Percentiles rank a stretch among this genome's conserved stretches.
phyloP scores from a whole-genome alignment of 75 land plant species.

The Sequoiadendron giganteum region DNA sequence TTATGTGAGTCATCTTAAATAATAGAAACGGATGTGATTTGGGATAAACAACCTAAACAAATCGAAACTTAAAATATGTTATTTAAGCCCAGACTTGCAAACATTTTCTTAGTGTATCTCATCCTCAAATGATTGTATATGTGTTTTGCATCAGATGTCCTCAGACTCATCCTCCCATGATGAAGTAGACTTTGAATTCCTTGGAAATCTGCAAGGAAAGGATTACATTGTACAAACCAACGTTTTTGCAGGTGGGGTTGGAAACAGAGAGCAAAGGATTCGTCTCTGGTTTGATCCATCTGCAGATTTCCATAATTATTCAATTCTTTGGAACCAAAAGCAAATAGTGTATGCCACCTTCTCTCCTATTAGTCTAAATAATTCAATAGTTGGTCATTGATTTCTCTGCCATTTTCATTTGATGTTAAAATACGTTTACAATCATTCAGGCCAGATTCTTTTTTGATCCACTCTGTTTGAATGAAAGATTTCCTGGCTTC shows the following conservation, averaged over 20 bases:
- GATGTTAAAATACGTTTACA: neutral
- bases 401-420: neutral
- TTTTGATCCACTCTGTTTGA: no score
- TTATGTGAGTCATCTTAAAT: no score
- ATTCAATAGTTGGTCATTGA: neutral
- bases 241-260: conserved; percentile 41
- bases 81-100: no score
- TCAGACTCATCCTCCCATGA: conserved; percentile 33
- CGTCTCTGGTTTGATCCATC: conserved; percentile 67
- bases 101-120: no score
- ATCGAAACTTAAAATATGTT: no score
- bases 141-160: conserved; percentile 19
- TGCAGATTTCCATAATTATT: conserved; percentile 46
- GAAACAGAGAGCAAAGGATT: conserved; percentile 52
- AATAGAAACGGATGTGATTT: no score
- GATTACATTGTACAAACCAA: conserved; percentile 55
- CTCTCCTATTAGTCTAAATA: neutral
- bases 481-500: neutral
- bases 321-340: conserved; percentile 56
- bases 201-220: conserved; percentile 40
- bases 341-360: conserved; percentile 40
- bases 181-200: conserved; percentile 67
- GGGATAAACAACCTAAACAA: no score
- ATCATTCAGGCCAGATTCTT: no score
- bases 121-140: neutral